Evolutionary conservation across 495 filamentous ascomycete genomes (phyloP), one percentile per base, ranked within the genome.

Genomic region (Tuber microsphaerosporum): DNA sequence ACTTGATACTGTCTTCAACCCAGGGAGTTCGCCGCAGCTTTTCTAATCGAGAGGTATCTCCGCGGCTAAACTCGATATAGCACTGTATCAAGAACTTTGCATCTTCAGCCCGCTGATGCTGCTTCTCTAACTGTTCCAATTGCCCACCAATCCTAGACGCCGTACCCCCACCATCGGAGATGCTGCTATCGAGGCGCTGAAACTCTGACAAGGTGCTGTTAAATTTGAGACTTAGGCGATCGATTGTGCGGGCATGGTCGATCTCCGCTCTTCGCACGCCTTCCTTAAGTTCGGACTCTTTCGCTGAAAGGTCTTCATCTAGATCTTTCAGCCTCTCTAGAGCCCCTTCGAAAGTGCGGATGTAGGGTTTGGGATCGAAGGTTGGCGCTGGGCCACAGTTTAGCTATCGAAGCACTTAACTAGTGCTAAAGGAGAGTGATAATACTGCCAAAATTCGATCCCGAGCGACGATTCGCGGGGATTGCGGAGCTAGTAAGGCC

Each of bases 351-450:
- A 99, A 98, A 19, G 92, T 93, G 65, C 96, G 90, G 77, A 99
- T 98, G 80, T 97, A 87, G 10, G 96, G 96, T 84, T 99, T 98
- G 1, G 96, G 96, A 82, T 99, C 96, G 82, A 99, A 99, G 70
- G 92, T 90, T 83, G 39, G 44, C 19, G 31, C 71, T 48, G 48
- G 2, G 16, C 56, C 12, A 31, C 17, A 12, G 17, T 65, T 65
- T 65, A 65, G 56, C 14, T n/a, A 65, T 34, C 31, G 26, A 31
- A 34, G 12, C 26, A 16, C 56, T 17, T 16, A 26, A 65, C 12
- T 65, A 14, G 56, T 7, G 26, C 26, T 7, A 34, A 34, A 12
- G 31, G 26, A 65, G 26, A 65, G 56, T 31, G n/a, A 61, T 61
- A n/a, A 65, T 65, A 65, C 56, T 17, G 56, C 56, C 56, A 34